Evolutionary conservation across 192 early-diverging fungal species (phyloP), one percentile per base, ranked within the genome.

Genomic region (Backusella mclennaniae): DNA sequence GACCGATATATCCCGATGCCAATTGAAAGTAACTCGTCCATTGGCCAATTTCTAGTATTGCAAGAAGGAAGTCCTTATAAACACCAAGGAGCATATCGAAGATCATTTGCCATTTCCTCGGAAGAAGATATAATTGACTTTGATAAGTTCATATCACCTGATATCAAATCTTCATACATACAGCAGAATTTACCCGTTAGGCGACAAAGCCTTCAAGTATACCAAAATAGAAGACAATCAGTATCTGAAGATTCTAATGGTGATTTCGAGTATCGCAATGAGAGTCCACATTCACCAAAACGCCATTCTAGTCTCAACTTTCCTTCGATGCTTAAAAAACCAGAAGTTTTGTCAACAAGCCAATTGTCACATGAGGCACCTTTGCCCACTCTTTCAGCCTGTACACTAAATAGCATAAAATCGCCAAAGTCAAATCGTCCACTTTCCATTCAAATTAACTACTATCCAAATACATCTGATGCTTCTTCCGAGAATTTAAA

Each of bases 131-230:
- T 11, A 12, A 36, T 36, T 38, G 38, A 69, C n/a, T 23, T 41
- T 39, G 35, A 69, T 41, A 38, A 69, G 21, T 1, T 71, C 12
- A 49, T 71, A 19, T 49, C 70, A 31, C 36, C 39, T 2, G 70
- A 71, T 6, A 56, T 77, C 6, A 44, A 46, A 33, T 74, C 71
- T 1, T 75, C 67, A 23, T 82, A 82, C 29, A 69, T 74, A 14
- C 68, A 75, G 15, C 80, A 82, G 52, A 69, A 78, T 26, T 63
- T 82, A 26, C 80, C 80, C 29, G 69, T 82, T 39, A 67, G 80
- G 38, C 73, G 74, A 3, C 80, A 82, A 69, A 82, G 80, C 52
- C 53, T 82, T 9, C 35, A 38, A 59, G 67, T 70, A 4, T 82
- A 71, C 41, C 70, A 44, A 9, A 39, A 44, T 31, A 14, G 29